phyloP scores from a whole-genome alignment of 306 rosid genomes.

The Betula pendula region DNA sequence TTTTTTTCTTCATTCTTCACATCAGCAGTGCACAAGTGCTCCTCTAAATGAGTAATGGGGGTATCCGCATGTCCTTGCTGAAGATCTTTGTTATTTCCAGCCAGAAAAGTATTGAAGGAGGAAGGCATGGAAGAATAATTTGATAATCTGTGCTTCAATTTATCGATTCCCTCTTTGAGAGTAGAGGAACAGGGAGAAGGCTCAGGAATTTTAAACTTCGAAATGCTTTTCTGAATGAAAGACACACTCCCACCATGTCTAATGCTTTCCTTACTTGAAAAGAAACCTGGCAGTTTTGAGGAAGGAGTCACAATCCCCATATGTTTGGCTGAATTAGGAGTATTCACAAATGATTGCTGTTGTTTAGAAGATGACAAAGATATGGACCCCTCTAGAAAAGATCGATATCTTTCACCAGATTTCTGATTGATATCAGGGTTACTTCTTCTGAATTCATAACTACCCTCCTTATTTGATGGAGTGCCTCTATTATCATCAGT shows the following conservation, averaged over 20 bases:
- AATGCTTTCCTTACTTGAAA: constrained; percentile 27
- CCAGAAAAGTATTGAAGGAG: constrained; percentile 29
- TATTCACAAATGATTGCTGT: constrained; percentile 28
- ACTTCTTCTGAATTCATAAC: constrained; percentile 23
- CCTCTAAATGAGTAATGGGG: constrained; percentile 41
- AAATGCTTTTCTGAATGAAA: constrained; percentile 53
- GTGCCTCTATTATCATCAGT: constrained; percentile 31
- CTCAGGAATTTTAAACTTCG: constrained; percentile 43
- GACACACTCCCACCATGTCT: constrained; percentile 31
- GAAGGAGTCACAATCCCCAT: constrained; percentile 42
- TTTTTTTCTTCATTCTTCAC: constrained; percentile 30
- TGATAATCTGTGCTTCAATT: constrained; percentile 53
- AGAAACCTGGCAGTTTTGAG: constrained; percentile 30
- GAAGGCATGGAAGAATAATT: constrained; percentile 50
- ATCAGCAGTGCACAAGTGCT: constrained; percentile 37
- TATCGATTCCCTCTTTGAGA: constrained; percentile 57
- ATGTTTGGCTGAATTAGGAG: constrained; percentile 44
- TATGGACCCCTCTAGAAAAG: constrained; percentile 32
- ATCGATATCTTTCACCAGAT: constrained; percentile 34
- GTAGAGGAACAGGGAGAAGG: constrained; percentile 53
- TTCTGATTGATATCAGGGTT: constrained; percentile 24
- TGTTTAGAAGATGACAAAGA: constrained; percentile 30
- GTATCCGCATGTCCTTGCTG: constrained; percentile 36
- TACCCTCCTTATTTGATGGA: constrained; percentile 28
- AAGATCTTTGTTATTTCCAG: constrained; percentile 28